These are phyloP conservation scores for Solanum peruvianum DNA, from an alignment of 257 asterid species.

Conservation along the genomic window DNA sequence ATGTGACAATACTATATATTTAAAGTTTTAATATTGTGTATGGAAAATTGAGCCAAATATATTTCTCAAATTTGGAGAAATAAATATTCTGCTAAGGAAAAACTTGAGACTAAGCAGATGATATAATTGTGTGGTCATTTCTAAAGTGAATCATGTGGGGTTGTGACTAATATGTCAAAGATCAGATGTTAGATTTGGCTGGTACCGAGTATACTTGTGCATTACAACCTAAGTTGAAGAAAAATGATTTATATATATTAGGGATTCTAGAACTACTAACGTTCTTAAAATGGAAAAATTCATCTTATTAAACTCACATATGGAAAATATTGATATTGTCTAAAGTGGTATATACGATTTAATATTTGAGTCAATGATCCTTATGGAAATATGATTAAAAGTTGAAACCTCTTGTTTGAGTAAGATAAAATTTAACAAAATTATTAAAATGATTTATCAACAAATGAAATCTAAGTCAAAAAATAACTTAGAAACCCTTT, in stretches of 20 bases:
- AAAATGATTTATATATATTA: too few species aligned
- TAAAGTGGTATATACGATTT: neutral
- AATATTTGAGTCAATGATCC: neutral
- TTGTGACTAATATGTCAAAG: neutral
- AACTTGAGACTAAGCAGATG: neutral
- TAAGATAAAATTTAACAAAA: neutral
- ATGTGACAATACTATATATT: too few species aligned
- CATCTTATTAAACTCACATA: neutral
- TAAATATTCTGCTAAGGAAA: neutral
- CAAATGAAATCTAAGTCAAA: neutral
- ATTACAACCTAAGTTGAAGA: neutral
- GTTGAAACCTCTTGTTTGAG: neutral
- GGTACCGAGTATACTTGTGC: neutral
- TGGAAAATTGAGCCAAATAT: neutral
- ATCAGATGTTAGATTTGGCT: too few species aligned
- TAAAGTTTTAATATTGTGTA: neutral
- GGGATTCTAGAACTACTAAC: neutral
- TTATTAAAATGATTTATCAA: too few species aligned
- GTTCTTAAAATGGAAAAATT: too few species aligned
- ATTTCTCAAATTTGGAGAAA: neutral
- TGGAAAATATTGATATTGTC: neutral
- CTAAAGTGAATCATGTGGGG: neutral
- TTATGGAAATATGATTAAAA: neutral
- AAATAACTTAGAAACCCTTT: neutral
- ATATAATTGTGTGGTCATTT: neutral